Evolutionary conservation across 2,329 filamentous ascomycete genomes (phyloP).

Genomic region (Cercospora zeina): DNA sequence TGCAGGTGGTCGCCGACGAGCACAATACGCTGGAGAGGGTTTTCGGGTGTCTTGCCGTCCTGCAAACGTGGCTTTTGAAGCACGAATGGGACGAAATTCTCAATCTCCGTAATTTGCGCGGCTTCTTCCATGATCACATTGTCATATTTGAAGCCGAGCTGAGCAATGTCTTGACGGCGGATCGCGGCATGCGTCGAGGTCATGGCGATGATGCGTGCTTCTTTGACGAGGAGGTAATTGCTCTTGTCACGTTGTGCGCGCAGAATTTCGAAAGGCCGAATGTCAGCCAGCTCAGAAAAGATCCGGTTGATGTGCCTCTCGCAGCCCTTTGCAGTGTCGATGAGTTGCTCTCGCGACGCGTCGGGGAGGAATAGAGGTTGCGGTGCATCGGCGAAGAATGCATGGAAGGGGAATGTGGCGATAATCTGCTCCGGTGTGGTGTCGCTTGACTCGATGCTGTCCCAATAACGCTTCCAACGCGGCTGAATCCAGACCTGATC

Average conservation of each 20-base stretch:
- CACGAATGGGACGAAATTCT: conserved; percentile 93
- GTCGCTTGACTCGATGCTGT: conserved; percentile 58
- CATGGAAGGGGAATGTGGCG: conserved; percentile 79
- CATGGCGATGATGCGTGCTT: conserved; percentile 98
- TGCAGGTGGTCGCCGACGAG: conserved; percentile 94
- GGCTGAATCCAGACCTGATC: conserved; percentile 88
- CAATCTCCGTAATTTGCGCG: conserved; percentile 94
- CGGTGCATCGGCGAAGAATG: conserved; percentile 83
- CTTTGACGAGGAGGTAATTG: conserved; percentile 91
- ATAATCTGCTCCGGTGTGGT: conserved; percentile 59
- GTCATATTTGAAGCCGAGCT: conserved; percentile 94
- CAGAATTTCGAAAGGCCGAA: conserved; percentile 91
- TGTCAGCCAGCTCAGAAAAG: conserved; percentile 88
- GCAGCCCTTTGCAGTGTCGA: conserved; percentile 81
- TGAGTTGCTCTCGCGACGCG: conserved; percentile 62
- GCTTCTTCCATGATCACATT: conserved; percentile 99
- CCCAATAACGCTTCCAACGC: conserved; percentile 82
- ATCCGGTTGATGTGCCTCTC: conserved; percentile 86
- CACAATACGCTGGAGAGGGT: conserved; percentile 81
- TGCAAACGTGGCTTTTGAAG: conserved; percentile 64
- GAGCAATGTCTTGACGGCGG: conserved; percentile 83
- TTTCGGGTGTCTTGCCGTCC: conserved; percentile 53
- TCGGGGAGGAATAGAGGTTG: conserved; percentile 76
- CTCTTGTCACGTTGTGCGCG: conserved; percentile 86
- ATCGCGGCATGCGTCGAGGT: conserved; percentile 98